These are phyloP conservation scores for Panicum miliaceum DNA, from an alignment of 176 grass and related monocot species.

Conservation along the genomic window DNA sequence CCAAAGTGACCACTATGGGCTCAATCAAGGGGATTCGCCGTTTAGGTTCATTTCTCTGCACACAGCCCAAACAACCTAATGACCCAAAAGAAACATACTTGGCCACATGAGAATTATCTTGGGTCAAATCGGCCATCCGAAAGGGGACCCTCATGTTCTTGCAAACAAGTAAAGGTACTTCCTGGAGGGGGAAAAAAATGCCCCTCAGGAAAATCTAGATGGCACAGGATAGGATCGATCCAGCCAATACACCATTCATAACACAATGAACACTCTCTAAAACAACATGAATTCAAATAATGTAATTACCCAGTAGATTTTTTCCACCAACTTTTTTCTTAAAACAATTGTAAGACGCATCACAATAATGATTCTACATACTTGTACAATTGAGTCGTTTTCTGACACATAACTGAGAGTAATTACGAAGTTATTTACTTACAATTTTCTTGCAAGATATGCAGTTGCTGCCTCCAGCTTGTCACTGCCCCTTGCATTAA, in stretches of 20 bases:
- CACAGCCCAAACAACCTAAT: background rate
- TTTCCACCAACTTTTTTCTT: background rate
- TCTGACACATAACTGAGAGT: background rate
- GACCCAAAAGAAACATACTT: background rate
- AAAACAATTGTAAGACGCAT: background rate
- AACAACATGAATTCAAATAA: background rate
- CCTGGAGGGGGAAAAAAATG: background rate
- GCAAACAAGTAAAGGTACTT: background rate
- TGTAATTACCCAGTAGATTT: background rate
- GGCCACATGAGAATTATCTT: background rate
- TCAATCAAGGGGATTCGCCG: background rate
- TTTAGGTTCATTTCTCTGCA: background rate
- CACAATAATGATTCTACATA: background rate
- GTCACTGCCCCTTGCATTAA: slow-evolving; percentile 57
- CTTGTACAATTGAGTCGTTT: background rate
- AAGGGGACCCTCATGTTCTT: background rate
- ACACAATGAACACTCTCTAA: background rate
- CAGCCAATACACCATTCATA: background rate
- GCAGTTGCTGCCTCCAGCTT: slow-evolving; percentile 75
- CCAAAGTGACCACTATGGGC: slow-evolving; percentile 14
- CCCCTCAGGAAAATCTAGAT: background rate
- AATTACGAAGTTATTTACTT: slow-evolving; percentile 26
- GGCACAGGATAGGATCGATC: background rate
- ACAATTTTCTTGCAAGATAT: slow-evolving; percentile 71
- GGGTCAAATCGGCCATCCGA: background rate